Conservation (phyloP, 225 moss, liverwort and hornwort genomes). For the Climacium dendroides region DNA sequence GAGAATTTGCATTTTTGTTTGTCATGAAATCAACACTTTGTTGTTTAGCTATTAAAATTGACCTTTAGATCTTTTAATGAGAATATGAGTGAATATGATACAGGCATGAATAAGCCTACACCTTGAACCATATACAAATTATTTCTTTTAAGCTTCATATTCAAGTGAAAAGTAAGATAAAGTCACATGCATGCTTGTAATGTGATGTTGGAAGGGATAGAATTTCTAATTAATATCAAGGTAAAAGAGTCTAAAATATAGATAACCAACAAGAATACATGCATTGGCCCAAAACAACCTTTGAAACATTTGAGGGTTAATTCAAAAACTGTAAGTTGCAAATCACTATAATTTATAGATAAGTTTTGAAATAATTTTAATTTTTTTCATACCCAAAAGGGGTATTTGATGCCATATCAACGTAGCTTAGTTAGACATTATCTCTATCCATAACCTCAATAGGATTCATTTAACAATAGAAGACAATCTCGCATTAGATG, state of each 20-base stretch:
- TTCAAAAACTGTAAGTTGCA: background rate
- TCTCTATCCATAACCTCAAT: background rate
- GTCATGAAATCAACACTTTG: too few species aligned
- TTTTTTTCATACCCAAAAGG: background rate
- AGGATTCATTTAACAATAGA: rapidly evolving
- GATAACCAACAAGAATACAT: rapidly evolving
- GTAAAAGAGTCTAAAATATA: background rate
- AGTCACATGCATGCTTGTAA: background rate
- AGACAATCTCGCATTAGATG: rapidly evolving
- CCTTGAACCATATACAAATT: background rate
- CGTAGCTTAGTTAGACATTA: too few species aligned
- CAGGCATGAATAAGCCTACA: background rate
- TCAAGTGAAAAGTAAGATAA: background rate
- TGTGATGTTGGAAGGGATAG: background rate
- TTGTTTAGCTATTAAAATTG: too few species aligned
- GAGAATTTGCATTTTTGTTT: too few species aligned
- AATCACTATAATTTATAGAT: background rate
- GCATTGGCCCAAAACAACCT: too few species aligned
- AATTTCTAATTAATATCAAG: rapidly evolving
- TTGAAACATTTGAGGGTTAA: background rate
- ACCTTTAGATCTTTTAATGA: too few species aligned
- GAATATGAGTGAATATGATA: background rate
- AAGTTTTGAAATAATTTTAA: background rate
- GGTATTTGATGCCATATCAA: background rate
- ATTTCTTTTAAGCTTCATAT: background rate